Percentiles rank a stretch among this genome's conserved stretches.
phyloP scores from a whole-genome alignment of 176 grass and related monocot species.

The Puya raimondii region DNA sequence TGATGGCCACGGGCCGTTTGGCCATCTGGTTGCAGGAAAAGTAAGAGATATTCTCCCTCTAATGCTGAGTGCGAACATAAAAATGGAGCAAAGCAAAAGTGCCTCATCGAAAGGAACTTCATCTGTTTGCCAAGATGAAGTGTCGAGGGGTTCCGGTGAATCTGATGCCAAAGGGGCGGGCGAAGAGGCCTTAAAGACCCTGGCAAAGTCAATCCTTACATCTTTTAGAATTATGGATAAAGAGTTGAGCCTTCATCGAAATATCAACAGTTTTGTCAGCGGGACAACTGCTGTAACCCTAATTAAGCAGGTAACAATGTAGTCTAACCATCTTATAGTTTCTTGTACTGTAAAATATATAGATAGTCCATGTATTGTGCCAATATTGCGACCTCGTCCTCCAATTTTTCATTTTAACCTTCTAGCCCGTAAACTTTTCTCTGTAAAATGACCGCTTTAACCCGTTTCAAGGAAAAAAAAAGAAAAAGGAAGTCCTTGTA shows the following conservation, averaged over 20 bases:
- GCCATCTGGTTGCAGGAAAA: constrained; percentile 74
- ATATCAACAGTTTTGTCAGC: constrained; percentile 67
- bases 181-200: constrained; percentile 28
- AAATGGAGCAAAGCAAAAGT: constrained; percentile 36
- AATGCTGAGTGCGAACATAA: constrained; percentile 43
- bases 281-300: constrained; percentile 88
- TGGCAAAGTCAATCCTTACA: constrained; percentile 56
- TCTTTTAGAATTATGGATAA: constrained; percentile 74
- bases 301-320: constrained; percentile 64
- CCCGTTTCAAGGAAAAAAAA: too few species aligned
- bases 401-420: too few species aligned
- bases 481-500: too few species aligned
- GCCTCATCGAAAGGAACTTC: constrained; percentile 42
- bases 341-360: not conserved
- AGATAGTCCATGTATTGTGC: too few species aligned
- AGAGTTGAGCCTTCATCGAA: constrained; percentile 59
- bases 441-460: too few species aligned
- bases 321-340: not conserved
- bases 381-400: too few species aligned
- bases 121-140: constrained; percentile 32
- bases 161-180: constrained; percentile 27
- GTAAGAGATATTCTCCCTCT: constrained; percentile 75
- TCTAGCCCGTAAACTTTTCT: too few species aligned
- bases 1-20: constrained; percentile 87
- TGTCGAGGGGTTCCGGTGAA: constrained; percentile 21